Conservation (phyloP, 805 yeast species). For the Priceomyces melissophilus region DNA sequence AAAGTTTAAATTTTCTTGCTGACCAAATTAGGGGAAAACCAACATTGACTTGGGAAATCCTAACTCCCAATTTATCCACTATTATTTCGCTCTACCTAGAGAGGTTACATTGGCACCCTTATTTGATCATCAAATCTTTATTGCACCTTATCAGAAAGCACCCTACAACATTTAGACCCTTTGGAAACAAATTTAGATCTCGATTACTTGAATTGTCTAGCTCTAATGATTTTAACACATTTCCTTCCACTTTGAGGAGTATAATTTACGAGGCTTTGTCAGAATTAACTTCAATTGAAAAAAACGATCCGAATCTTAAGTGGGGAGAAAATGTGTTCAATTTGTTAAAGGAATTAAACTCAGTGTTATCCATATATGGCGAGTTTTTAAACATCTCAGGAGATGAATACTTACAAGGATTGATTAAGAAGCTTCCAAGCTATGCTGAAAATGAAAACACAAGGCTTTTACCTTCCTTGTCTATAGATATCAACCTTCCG, state of each 20-base stretch:
- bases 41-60: constrained; percentile 74
- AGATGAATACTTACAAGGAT: constrained; percentile 46
- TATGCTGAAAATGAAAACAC: constrained; percentile 13
- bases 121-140: constrained; percentile 32
- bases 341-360: constrained; percentile 51
- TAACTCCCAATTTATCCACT: constrained; percentile 72
- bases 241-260: constrained; percentile 37
- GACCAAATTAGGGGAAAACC: constrained; percentile 71
- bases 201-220: constrained; percentile 35
- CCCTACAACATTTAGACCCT: constrained; percentile 81
- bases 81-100: constrained; percentile 55
- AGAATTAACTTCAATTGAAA: constrained; percentile 52
- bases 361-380: constrained; percentile 53
- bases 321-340: constrained; percentile 47
- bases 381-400: constrained; percentile 56
- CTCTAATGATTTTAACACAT: constrained; percentile 33
- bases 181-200: constrained; percentile 57
- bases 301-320: constrained; percentile 44
- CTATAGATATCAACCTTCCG: constrained; percentile 59
- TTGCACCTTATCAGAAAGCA: constrained; percentile 48
- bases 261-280: constrained; percentile 51
- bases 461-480: constrained; percentile 44
- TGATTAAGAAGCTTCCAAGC: constrained; percentile 34
- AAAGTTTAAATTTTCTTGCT: constrained; percentile 39
- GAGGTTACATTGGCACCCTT: constrained; percentile 25